A percentile compares a stretch with the other conserved stretches of the same genome.
These are phyloP conservation scores for Sphaerostilbella broomeana DNA, from an alignment of 2,329 filamentous ascomycete species.

Conservation along the genomic window DNA sequence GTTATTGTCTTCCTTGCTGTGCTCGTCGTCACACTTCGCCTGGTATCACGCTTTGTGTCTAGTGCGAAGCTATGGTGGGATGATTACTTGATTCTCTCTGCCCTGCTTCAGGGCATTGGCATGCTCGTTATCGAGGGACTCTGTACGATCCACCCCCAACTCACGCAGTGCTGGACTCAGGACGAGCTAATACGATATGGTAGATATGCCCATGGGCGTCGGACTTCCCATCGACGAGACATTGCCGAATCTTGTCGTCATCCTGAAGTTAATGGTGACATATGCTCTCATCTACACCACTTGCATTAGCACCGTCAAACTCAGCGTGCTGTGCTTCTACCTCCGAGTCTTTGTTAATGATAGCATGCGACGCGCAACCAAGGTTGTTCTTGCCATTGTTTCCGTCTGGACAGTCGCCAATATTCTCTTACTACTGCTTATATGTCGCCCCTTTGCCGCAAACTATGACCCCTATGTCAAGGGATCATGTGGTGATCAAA, in stretches of 20 bases:
- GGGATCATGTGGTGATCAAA: conserved; percentile 31
- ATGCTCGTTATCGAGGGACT: conserved; percentile 26
- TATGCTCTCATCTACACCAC: conserved; percentile 33
- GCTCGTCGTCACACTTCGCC: conserved; percentile 20
- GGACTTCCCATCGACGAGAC: conserved; percentile 21
- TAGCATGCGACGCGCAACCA: conserved; percentile 24
- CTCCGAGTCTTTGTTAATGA: conserved; percentile 34
- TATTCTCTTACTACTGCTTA: conserved; percentile 21
- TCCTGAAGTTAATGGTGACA: conserved; percentile 27
- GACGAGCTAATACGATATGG: background rate
- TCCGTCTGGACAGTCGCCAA: conserved; percentile 21
- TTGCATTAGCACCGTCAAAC: conserved; percentile 31
- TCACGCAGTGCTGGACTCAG: background rate
- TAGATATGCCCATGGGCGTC: conserved; percentile 21
- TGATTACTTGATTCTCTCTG: conserved; percentile 31
- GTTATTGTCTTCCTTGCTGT: conserved; percentile 16
- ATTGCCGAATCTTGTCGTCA: conserved; percentile 18
- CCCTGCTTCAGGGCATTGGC: conserved; percentile 25
- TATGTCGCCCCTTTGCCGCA: conserved; percentile 21
- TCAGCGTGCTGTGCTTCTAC: conserved; percentile 37
- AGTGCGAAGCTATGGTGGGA: conserved; percentile 29
- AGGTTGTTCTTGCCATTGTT: conserved; percentile 24
- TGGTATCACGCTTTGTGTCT: conserved; percentile 22
- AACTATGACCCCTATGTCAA: conserved; percentile 20
- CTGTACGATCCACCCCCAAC: conserved; percentile 18